phyloP scores from a whole-genome alignment of 2,329 filamentous ascomycete genomes.

The Fusarium anguioides region DNA sequence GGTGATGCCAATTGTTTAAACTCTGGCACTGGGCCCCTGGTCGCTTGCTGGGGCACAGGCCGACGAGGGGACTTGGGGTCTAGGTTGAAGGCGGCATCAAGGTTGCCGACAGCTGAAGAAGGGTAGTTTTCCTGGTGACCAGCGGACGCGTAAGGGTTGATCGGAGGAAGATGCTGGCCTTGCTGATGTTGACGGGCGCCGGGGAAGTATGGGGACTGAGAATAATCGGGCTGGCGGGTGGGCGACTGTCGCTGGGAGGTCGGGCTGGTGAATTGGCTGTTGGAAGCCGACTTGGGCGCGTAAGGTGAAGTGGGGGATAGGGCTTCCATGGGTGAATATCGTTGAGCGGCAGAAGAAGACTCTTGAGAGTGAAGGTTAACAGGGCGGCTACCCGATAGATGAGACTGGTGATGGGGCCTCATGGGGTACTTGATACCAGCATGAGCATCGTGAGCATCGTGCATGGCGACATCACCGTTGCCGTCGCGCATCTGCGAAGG shows the following conservation, averaged over 20 bases:
- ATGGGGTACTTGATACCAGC: slow-evolving; percentile 87
- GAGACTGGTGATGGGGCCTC: slow-evolving; percentile 80
- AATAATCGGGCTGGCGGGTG: slow-evolving; percentile 72
- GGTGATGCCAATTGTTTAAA: slow-evolving; percentile 82
- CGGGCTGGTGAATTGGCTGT: slow-evolving; percentile 64
- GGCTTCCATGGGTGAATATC: slow-evolving; percentile 96
- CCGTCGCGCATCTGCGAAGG: slow-evolving; percentile 74
- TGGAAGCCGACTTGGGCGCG: slow-evolving; percentile 70
- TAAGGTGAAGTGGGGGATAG: slow-evolving; percentile 85
- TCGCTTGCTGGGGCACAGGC: slow-evolving; percentile 59
- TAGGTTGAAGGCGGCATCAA: slow-evolving; percentile 72
- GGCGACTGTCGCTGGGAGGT: slow-evolving; percentile 79
- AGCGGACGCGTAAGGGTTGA: slow-evolving; percentile 74
- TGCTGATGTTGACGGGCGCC: slow-evolving; percentile 54
- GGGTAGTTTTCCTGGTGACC: slow-evolving; percentile 74
- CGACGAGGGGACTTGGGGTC: slow-evolving; percentile 70
- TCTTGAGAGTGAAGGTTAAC: slow-evolving; percentile 76
- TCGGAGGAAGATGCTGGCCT: slow-evolving; percentile 76
- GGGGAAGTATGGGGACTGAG: slow-evolving; percentile 68
- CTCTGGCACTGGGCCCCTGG: slow-evolving; percentile 81
- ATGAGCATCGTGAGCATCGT: slow-evolving; percentile 85
- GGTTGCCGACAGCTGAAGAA: slow-evolving; percentile 74
- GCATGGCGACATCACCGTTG: slow-evolving; percentile 85
- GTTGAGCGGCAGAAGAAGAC: slow-evolving; percentile 84
- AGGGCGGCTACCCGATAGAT: slow-evolving; percentile 64